Evolutionary conservation across 1,284 basidiomycete species (phyloP).

Genomic region (Ceratobasidium sp.): DNA sequence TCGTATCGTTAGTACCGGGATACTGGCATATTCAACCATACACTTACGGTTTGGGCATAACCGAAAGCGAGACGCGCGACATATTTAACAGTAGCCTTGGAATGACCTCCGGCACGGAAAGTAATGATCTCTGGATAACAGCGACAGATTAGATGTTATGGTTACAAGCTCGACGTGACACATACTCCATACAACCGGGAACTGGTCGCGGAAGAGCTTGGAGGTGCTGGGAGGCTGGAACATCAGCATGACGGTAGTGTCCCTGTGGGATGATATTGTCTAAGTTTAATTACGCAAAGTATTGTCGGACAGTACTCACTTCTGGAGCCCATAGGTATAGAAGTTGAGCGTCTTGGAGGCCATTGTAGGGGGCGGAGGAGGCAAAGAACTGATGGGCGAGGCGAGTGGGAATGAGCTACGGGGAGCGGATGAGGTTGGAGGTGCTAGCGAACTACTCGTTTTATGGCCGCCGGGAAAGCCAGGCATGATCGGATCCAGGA

Average conservation of each 20-base stretch:
- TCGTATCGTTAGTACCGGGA: background rate
- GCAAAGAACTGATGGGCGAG: background rate
- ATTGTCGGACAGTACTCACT: background rate
- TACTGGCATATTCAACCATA: background rate
- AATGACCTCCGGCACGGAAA: slow-evolving; percentile 24
- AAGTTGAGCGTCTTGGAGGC: slow-evolving; percentile 27
- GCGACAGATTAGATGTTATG: background rate
- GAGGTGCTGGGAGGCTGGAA: slow-evolving; percentile 12
- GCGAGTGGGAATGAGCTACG: background rate
- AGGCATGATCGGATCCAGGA: background rate
- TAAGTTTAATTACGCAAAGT: background rate
- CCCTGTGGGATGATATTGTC: background rate
- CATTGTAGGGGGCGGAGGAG: background rate
- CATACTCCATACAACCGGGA: slow-evolving; percentile 34
- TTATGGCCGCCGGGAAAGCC: background rate
- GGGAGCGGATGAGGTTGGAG: background rate
- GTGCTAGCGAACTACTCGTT: background rate
- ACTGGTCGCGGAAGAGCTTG: slow-evolving; percentile 24
- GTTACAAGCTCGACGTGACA: background rate
- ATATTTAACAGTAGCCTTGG: slow-evolving; percentile 15
- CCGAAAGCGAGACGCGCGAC: slow-evolving; percentile 20
- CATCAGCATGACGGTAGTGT: slow-evolving; percentile 32
- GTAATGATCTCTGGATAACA: slow-evolving; percentile 19
- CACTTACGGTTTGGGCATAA: slow-evolving; percentile 24
- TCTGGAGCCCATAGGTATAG: slow-evolving; percentile 24